Evolutionary conservation across 1,284 basidiomycete species (phyloP).

Genomic region (Acaromyces ingoldii): DNA sequence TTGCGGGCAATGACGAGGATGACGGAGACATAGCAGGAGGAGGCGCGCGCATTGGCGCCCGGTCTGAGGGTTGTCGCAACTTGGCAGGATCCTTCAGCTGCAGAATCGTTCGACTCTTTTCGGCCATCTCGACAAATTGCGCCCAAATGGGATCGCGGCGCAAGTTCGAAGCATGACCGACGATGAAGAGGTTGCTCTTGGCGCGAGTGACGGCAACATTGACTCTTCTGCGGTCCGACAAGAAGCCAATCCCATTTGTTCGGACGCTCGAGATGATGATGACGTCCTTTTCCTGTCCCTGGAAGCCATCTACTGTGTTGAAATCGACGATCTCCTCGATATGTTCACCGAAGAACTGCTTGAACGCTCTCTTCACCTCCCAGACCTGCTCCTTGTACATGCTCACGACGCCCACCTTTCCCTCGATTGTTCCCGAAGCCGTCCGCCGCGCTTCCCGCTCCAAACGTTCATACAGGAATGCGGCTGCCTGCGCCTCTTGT

Average conservation of each 20-base stretch:
- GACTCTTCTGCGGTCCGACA: slow-evolving; percentile 42
- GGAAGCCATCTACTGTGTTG: slow-evolving; percentile 67
- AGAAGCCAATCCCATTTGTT: slow-evolving; percentile 67
- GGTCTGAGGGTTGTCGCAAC: background rate
- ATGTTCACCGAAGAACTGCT: slow-evolving; percentile 66
- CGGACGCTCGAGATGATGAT: slow-evolving; percentile 67
- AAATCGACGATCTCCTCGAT: slow-evolving; percentile 75
- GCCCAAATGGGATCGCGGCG: background rate
- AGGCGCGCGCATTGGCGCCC: background rate
- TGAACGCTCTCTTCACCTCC: slow-evolving; percentile 71
- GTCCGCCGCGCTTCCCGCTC: slow-evolving; percentile 61
- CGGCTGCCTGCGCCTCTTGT: slow-evolving; percentile 70
- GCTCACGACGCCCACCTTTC: slow-evolving; percentile 80
- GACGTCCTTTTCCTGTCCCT: slow-evolving; percentile 13
- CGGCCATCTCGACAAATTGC: slow-evolving; percentile 2
- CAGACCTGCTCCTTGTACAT: slow-evolving; percentile 90
- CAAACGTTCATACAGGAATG: slow-evolving; percentile 73
- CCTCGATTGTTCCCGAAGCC: slow-evolving; percentile 60
- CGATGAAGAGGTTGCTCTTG: slow-evolving; percentile 84
- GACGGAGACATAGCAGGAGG: background rate
- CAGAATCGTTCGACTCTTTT: background rate
- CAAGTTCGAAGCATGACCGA: slow-evolving; percentile 68
- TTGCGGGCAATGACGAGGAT: background rate
- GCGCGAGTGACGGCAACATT: slow-evolving; percentile 97
- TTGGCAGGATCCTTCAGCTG: background rate